Percentiles rank a stretch among this genome's conserved stretches.
Conservation (phyloP, 106 monocot species). For the Phalaenopsis aphrodite region DNA sequence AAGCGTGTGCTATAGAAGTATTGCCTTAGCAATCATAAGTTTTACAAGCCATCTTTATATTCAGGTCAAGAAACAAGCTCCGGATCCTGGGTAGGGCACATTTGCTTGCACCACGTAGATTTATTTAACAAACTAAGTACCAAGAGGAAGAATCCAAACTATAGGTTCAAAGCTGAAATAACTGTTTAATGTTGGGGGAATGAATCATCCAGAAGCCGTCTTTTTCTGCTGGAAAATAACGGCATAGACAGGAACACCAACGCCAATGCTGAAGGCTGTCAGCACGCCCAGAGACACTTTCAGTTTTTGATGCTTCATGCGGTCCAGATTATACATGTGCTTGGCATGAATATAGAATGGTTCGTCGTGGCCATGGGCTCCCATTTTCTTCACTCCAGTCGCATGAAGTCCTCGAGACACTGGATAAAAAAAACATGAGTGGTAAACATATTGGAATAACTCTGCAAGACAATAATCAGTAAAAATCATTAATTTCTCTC, state of each 20-base stretch:
- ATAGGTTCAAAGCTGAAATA: background rate
- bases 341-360: constrained; percentile 80
- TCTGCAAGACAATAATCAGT: too few relatives aligned
- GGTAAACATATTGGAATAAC: background rate
- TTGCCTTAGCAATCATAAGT: too few relatives aligned
- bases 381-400: constrained; percentile 74
- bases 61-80: too few relatives aligned
- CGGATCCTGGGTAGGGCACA: too few relatives aligned
- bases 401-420: constrained; percentile 60
- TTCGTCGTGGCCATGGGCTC: constrained; percentile 59
- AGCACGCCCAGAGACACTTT: constrained; percentile 59
- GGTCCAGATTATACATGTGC: constrained; percentile 96
- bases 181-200: background rate
- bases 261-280: constrained; percentile 70
- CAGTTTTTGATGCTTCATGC: constrained; percentile 78
- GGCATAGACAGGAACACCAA: constrained; percentile 67
- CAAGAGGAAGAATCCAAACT: background rate
- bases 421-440: background rate
- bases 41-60: too few relatives aligned
- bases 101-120: too few relatives aligned
- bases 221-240: constrained; percentile 95
- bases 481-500: too few relatives aligned
- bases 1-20: too few relatives aligned
- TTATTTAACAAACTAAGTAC: too few relatives aligned
- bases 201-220: constrained; percentile 59